Evolutionary conservation across 1,139 yeast genomes (phyloP).

Genomic region (Diutina neorugosa): DNA sequence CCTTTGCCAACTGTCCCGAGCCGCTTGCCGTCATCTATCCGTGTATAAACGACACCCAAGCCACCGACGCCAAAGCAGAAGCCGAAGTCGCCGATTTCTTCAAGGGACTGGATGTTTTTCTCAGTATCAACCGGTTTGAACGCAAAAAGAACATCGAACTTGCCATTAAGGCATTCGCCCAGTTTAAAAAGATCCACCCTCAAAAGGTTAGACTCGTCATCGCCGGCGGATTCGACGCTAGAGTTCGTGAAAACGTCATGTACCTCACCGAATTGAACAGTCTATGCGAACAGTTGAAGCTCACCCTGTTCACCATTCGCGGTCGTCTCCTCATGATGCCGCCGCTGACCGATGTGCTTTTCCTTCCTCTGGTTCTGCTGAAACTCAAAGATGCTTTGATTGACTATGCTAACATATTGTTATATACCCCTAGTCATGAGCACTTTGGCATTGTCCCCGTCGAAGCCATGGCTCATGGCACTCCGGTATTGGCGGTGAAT

Average conservation of each 20-base stretch:
- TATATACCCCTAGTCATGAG: slow-evolving; percentile 85
- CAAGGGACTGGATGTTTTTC: slow-evolving; percentile 28
- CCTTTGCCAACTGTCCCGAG: slow-evolving; percentile 37
- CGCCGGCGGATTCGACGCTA: slow-evolving; percentile 87
- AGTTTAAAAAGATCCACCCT: slow-evolving; percentile 16
- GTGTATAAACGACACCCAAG: slow-evolving; percentile 46
- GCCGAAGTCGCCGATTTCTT: slow-evolving; percentile 24
- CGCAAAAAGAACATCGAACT: slow-evolving; percentile 70
- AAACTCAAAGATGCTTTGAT: slow-evolving; percentile 55
- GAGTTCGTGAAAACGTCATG: slow-evolving; percentile 66
- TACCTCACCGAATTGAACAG: slow-evolving; percentile 50
- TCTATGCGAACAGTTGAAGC: slow-evolving; percentile 31
- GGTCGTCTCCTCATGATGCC: slow-evolving; percentile 30
- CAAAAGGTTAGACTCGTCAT: slow-evolving; percentile 22
- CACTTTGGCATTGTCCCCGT: slow-evolving; percentile 97
- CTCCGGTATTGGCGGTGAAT: slow-evolving; percentile 77
- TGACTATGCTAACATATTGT: slow-evolving; percentile 41
- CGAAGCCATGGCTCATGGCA: slow-evolving; percentile 79
- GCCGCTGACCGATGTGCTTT: slow-evolving; percentile 42
- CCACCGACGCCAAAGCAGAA: slow-evolving; percentile 12
- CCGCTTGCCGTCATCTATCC: slow-evolving; percentile 78
- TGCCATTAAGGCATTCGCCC: slow-evolving; percentile 57
- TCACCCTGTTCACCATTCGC: slow-evolving; percentile 37
- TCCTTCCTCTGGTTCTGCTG: slow-evolving; percentile 70
- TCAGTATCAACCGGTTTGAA: slow-evolving; percentile 84